Evolutionary conservation across 148 eudicot genomes (phyloP).

Genomic region (Drosera capensis): DNA sequence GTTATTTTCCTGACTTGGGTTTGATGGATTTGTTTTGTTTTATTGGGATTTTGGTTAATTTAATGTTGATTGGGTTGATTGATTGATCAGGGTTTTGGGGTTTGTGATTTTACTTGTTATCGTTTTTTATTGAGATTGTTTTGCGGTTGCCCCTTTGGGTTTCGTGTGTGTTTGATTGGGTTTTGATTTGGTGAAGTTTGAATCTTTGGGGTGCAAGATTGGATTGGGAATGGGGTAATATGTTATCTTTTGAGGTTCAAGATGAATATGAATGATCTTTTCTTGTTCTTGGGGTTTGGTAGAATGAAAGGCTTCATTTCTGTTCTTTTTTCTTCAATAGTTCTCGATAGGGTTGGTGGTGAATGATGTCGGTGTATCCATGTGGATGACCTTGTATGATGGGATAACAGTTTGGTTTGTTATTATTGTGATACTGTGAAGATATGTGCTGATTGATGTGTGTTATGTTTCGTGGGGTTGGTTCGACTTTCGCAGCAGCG

Average conservation of each 20-base stretch:
- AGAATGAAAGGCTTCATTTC: too few species aligned
- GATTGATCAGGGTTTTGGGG: background rate
- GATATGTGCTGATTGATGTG: slow-evolving; percentile 3
- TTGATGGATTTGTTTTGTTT: background rate
- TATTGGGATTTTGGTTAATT: background rate
- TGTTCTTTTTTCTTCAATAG: background rate
- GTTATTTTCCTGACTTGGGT: slow-evolving; percentile 13
- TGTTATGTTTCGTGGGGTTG: background rate
- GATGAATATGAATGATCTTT: too few species aligned
- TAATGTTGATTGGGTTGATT: background rate
- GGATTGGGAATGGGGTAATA: too few species aligned
- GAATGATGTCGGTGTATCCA: background rate
- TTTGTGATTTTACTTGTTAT: background rate
- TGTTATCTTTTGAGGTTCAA: too few species aligned
- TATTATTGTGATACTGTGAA: background rate
- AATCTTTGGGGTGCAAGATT: too few species aligned
- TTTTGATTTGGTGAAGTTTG: too few species aligned
- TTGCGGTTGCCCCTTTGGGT: background rate
- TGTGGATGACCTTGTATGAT: background rate
- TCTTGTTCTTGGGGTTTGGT: too few species aligned
- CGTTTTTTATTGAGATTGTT: background rate
- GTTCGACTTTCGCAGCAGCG: slow-evolving; percentile 31
- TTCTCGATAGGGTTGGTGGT: slow-evolving; percentile 1
- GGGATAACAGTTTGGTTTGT: background rate
- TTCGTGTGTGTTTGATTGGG: background rate